Evolutionary conservation across 2,329 filamentous ascomycete genomes (phyloP).

Genomic region (Verticillium tricorpus): DNA sequence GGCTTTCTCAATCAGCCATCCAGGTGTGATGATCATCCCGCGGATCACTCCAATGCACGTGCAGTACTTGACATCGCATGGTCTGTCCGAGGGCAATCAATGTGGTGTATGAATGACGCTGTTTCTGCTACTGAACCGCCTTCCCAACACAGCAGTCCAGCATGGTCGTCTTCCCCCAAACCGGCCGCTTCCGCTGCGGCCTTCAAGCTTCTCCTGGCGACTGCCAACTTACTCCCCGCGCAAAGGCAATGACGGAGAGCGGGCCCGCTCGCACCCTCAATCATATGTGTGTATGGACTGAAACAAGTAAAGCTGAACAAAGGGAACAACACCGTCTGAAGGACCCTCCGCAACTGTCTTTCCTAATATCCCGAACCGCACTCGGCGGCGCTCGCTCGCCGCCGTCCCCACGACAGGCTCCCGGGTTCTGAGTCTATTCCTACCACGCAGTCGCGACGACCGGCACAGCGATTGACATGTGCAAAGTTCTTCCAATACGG

Average conservation of each 20-base stretch:
- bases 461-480: background rate
- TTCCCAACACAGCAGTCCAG: background rate
- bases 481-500: background rate
- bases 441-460: background rate
- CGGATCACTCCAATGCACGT: background rate
- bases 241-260: background rate
- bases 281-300: conserved; percentile 9
- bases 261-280: background rate
- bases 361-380: conserved; percentile 3
- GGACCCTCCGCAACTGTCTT: conserved; percentile 6
- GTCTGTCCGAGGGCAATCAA: background rate
- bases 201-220: background rate
- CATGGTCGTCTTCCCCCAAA: background rate
- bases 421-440: background rate
- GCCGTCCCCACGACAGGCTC: background rate
- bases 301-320: conserved; percentile 12
- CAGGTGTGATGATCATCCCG: too few relatives aligned
- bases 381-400: background rate
- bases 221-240: background rate
- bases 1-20: background rate
- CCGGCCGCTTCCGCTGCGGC: background rate
- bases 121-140: background rate
- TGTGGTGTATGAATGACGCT: conserved; percentile 5
- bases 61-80: background rate
- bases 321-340: conserved; percentile 11